Evolutionary conservation across 192 early-diverging fungal species (phyloP), one percentile per base, ranked within the genome.

Genomic region (Coemansia erecta): DNA sequence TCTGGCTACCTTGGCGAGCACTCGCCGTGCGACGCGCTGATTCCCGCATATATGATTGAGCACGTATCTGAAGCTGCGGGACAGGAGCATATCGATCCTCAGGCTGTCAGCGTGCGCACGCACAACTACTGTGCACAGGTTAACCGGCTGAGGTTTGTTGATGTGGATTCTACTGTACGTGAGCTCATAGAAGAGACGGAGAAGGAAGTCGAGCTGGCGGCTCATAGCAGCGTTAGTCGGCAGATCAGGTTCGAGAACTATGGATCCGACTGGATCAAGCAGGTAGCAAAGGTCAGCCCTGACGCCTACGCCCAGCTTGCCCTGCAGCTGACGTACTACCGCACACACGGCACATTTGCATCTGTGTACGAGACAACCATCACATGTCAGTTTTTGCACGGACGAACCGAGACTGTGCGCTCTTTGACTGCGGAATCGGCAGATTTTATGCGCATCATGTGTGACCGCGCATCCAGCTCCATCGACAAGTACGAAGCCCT

Each of bases 221-320:
- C 87, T 44, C 63, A 54, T 21, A 71, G 87, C 63, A 87, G 85
- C 58, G 84, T 90, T 55, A 77, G 86, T 10, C 61, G 64, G 19
- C 81, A 92, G 35, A 49, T 88, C 8, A 57, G 87, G 15, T 93
- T 87, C 69, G 61, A 80, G 22, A 83, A 82, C 21, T 94, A 89
- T 56, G 93, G 94, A 28, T 64, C 81, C 0, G 70, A 82, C 35
- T 92, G 85, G 78, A 85, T 94, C 63, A 94, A 94, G 70, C 85
- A 83, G 49, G 57, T 72, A 19, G 90, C 85, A 80, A 70, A 57
- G 59, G 56, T 82, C 24, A 67, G 85, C 3, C 89, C 89, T 8
- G 94, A 97, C 63, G 94, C 92, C 6, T 94, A 83, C 72, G 78
- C 87, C 23, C 94, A 97, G 77, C 90, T 97, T 84, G 84, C 82